phyloP scores from a whole-genome alignment of 192 early-diverging fungal species.

The Endogone sp. region DNA sequence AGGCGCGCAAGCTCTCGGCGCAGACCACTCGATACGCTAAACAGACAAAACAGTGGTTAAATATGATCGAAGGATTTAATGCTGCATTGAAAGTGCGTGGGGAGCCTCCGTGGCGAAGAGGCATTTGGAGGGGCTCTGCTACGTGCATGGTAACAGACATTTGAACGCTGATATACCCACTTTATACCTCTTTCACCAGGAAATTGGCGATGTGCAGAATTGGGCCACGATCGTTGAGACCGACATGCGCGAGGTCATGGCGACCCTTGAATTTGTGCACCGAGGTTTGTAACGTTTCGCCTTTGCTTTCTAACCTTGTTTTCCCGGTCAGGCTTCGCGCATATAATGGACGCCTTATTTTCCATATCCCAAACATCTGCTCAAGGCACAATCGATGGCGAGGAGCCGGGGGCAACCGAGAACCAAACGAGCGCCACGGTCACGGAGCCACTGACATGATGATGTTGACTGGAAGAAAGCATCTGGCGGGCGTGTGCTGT shows the following conservation, averaged over 20 bases:
- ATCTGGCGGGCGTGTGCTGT: no score
- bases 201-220: conserved; percentile 83
- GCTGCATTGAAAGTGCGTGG: conserved; percentile 70
- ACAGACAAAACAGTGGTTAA: conserved; percentile 77
- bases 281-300: conserved; percentile 12
- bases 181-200: conserved; percentile 32
- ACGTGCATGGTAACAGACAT: not conserved
- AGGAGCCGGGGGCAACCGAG: no score
- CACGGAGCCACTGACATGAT: no score
- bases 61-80: conserved; percentile 71
- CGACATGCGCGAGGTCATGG: conserved; percentile 74
- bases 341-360: no score
- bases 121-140: not conserved
- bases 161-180: not conserved
- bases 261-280: conserved; percentile 53
- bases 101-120: not conserved
- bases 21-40: conserved; percentile 47
- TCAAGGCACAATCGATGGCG: no score
- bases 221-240: conserved; percentile 82
- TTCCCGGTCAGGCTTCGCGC: no score
- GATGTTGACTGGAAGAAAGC: no score
- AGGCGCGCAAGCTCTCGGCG: conserved; percentile 44
- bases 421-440: no score
- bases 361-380: no score
- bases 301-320: no score